A percentile compares a stretch with the other conserved stretches of the same genome.
These are phyloP conservation scores for Candida vartiovaarae DNA, from an alignment of 805 yeast genomes.

Conservation along the genomic window DNA sequence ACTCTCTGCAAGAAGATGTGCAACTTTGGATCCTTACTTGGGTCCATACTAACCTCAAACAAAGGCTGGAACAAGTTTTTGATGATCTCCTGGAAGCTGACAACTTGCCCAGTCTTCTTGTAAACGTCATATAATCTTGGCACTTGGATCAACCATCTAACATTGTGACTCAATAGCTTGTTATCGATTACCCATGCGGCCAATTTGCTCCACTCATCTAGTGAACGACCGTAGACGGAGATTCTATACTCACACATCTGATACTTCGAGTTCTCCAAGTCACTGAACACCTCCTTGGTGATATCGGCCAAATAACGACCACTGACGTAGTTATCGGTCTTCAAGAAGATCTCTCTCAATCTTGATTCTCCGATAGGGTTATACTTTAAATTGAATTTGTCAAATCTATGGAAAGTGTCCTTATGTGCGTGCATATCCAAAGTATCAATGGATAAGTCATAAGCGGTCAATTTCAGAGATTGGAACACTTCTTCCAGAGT, in stretches of 20 bases:
- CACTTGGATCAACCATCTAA: conserved; percentile 93
- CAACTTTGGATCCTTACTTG: conserved; percentile 83
- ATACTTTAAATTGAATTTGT: conserved; percentile 93
- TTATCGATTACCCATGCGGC: conserved; percentile 95
- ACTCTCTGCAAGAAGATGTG: conserved; percentile 87
- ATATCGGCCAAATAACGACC: conserved; percentile 91
- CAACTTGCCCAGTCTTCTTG: conserved; percentile 64
- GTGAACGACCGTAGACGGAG: conserved; percentile 85
- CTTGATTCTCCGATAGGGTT: conserved; percentile 98
- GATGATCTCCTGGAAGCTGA: conserved; percentile 68
- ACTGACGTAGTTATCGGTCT: conserved; percentile 87
- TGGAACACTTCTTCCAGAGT: conserved; percentile 87
- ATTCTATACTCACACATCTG: conserved; percentile 97
- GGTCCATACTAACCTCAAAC: conserved; percentile 83
- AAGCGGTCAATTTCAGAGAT: conserved; percentile 85
- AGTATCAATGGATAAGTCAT: conserved; percentile 92
- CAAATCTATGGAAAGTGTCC: conserved; percentile 96
- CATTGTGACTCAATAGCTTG: conserved; percentile 85
- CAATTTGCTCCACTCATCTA: conserved; percentile 90
- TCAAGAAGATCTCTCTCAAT: conserved; percentile 88
- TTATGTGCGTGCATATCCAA: conserved; percentile 99
- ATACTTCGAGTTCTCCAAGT: conserved; percentile 89
- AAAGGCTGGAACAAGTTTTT: conserved; percentile 79
- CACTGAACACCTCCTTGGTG: conserved; percentile 89
- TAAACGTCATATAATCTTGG: conserved; percentile 92